Evolutionary conservation across 371 early-diverging fungal genomes (phyloP).

Genomic region (Saksenaea oblongispora): DNA sequence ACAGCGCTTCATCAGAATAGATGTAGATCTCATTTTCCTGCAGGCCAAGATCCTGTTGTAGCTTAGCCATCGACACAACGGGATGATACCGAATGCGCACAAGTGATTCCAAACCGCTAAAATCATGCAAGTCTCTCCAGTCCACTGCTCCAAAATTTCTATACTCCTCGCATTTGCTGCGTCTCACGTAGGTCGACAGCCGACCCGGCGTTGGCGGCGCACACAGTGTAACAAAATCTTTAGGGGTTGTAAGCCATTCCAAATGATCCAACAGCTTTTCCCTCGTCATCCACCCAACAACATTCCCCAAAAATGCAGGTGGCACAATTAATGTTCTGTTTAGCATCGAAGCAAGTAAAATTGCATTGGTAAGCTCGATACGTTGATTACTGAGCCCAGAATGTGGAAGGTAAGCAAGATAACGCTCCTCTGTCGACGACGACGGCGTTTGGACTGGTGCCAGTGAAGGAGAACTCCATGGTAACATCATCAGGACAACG

Average conservation of each 20-base stretch:
- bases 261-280: slow-evolving; percentile 15
- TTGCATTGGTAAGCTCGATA: slow-evolving; percentile 51
- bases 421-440: slow-evolving; percentile 16
- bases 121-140: slow-evolving; percentile 32
- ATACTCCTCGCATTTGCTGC: slow-evolving; percentile 28
- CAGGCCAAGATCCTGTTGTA: slow-evolving; percentile 20
- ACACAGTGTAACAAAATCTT: slow-evolving; percentile 18
- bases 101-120: slow-evolving; percentile 9
- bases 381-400: slow-evolving; percentile 56
- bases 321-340: slow-evolving; percentile 59
- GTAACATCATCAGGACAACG: neutral
- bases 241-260: slow-evolving; percentile 28
- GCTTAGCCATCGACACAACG: slow-evolving; percentile 14
- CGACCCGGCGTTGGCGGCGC: slow-evolving; percentile 16
- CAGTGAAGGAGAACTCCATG: neutral
- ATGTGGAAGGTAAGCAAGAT: slow-evolving; percentile 56
- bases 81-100: slow-evolving; percentile 19
- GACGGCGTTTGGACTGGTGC: neutral
- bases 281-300: slow-evolving; percentile 31
- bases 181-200: slow-evolving; percentile 15
- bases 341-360: slow-evolving; percentile 44
- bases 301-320: slow-evolving; percentile 42
- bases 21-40: slow-evolving; percentile 24
- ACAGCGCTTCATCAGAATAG: slow-evolving; percentile 26
- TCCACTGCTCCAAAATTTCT: slow-evolving; percentile 22